Conservation (phyloP, 306 rosid species). For the Ochetophila trinervis region DNA sequence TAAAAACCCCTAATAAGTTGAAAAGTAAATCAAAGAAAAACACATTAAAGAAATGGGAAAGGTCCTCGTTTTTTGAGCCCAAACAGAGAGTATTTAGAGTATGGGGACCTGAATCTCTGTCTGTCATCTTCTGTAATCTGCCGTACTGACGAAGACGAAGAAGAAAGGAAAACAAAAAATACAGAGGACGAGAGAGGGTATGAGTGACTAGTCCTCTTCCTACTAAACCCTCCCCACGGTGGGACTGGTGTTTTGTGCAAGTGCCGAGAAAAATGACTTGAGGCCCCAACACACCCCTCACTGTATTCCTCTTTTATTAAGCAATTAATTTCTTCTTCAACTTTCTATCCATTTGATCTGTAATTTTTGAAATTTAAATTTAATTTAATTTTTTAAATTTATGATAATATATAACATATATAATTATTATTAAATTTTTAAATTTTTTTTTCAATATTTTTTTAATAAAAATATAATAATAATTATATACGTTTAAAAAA, state of each 20-base stretch:
- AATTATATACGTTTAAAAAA: too few species aligned
- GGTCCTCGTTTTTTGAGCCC: conserved; percentile 18
- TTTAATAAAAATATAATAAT: too few species aligned
- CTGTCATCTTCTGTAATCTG: conserved; percentile 6
- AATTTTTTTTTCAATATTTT: too few species aligned
- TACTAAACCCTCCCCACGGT: background rate
- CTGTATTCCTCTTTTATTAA: background rate
- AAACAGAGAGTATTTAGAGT: background rate
- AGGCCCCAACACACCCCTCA: background rate
- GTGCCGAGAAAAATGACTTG: conserved; percentile 26
- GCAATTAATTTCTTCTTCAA: too few species aligned
- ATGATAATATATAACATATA: too few species aligned
- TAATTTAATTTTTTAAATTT: too few species aligned
- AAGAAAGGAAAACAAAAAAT: background rate
- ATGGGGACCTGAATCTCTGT: conserved; percentile 2
- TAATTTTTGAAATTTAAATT: too few species aligned
- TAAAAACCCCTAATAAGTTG: background rate
- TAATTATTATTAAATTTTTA: too few species aligned
- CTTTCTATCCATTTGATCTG: too few species aligned
- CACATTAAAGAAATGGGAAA: background rate
- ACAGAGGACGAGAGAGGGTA: background rate
- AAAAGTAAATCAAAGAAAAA: background rate
- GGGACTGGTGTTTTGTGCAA: conserved; percentile 21
- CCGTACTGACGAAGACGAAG: background rate
- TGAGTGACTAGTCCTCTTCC: background rate